A percentile compares a stretch with the other conserved stretches of the same genome.
These are phyloP conservation scores for Podosphaera fusca DNA, from an alignment of 2,329 filamentous ascomycete species.

Conservation along the genomic window DNA sequence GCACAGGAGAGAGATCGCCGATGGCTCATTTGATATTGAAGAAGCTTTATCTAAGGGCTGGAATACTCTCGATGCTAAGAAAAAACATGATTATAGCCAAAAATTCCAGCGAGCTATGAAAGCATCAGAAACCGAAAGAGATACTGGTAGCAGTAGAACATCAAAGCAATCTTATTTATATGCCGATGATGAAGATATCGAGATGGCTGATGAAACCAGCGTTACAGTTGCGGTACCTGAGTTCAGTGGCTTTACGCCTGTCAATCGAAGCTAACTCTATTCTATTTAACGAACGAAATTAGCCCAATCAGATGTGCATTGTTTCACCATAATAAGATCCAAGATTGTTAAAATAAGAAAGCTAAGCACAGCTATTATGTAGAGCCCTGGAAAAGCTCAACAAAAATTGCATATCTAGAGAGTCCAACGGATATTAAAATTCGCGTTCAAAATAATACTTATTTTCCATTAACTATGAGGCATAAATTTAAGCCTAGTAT, in stretches of 20 bases:
- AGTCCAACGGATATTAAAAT: too few relatives aligned
- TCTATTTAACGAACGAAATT: neutral
- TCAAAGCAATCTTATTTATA: slow-evolving; percentile 7
- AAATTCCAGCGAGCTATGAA: slow-evolving; percentile 14
- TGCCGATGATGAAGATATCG: slow-evolving; percentile 14
- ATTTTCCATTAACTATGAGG: too few relatives aligned
- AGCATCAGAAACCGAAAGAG: slow-evolving; percentile 8
- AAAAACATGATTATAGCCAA: slow-evolving; percentile 7
- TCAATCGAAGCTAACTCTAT: slow-evolving; percentile 8
- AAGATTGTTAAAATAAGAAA: too few relatives aligned
- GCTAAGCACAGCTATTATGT: too few relatives aligned
- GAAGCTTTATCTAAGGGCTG: slow-evolving; percentile 11
- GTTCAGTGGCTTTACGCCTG: slow-evolving; percentile 13
- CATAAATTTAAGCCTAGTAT: too few relatives aligned
- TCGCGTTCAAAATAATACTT: too few relatives aligned
- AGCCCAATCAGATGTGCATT: too few relatives aligned
- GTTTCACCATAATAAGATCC: too few relatives aligned
- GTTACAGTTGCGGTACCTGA: slow-evolving; percentile 4
- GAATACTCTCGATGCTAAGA: slow-evolving; percentile 8
- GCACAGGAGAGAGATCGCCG: slow-evolving; percentile 10
- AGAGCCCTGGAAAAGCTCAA: too few relatives aligned
- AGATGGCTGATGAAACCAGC: slow-evolving; percentile 14
- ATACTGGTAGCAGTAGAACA: slow-evolving; percentile 5
- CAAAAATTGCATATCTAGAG: too few relatives aligned
- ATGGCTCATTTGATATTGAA: slow-evolving; percentile 13